Evolutionary conservation across 345 rosid species (phyloP).

Genomic region (Euphorbia tirucalli): DNA sequence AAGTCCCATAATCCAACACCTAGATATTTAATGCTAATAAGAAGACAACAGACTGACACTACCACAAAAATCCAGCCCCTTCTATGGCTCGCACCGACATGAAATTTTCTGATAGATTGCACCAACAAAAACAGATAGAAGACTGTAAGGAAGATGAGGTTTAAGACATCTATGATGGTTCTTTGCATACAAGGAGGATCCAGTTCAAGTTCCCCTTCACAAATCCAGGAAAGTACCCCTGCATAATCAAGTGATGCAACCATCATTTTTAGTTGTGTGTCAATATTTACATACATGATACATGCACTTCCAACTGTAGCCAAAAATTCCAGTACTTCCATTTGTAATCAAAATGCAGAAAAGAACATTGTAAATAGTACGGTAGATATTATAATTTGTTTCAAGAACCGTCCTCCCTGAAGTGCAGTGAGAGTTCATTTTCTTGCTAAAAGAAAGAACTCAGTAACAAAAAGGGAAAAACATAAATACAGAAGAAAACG

Average conservation of each 20-base stretch:
- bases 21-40: slow-evolving; percentile 39
- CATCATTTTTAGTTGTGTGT: neutral
- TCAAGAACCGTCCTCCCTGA: too few species aligned
- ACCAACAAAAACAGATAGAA: slow-evolving; percentile 52
- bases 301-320: neutral
- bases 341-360: too few species aligned
- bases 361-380: too few species aligned
- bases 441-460: too few species aligned
- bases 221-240: slow-evolving; percentile 51
- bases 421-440: too few species aligned
- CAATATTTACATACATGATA: neutral
- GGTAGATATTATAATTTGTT: too few species aligned
- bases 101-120: slow-evolving; percentile 27
- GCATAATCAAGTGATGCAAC: slow-evolving; percentile 21
- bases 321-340: neutral
- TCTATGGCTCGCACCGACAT: slow-evolving; percentile 12
- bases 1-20: slow-evolving; percentile 43
- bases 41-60: slow-evolving; percentile 43
- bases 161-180: slow-evolving; percentile 47
- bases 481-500: too few species aligned
- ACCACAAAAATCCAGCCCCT: slow-evolving; percentile 41
- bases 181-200: slow-evolving; percentile 56
- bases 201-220: slow-evolving; percentile 40
- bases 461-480: too few species aligned
- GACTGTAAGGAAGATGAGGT: slow-evolving; percentile 49